A percentile compares a stretch with the other conserved stretches of the same genome.
These are phyloP conservation scores for Pleurotus giganteus DNA, from an alignment of 768 basidiomycete genomes.

Conservation along the genomic window DNA sequence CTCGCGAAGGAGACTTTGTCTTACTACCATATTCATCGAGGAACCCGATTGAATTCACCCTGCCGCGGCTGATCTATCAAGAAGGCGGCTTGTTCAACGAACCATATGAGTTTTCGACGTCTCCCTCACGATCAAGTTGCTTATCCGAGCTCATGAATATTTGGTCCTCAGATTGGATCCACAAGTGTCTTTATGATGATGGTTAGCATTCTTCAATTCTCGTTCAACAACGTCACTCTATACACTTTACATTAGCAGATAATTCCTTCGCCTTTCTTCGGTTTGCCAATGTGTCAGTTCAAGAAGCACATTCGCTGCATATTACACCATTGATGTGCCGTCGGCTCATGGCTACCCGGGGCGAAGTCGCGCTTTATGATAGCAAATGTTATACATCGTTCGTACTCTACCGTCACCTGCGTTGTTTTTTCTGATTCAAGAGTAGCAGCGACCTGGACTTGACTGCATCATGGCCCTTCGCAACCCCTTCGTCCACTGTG, in stretches of 20 bases:
- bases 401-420: constrained; percentile 12
- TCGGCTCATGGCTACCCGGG: constrained; percentile 45
- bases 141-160: constrained; percentile 79
- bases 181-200: constrained; percentile 63
- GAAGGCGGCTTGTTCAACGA: constrained; percentile 73
- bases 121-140: constrained; percentile 50
- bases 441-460: constrained; percentile 52
- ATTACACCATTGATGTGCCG: constrained; percentile 58
- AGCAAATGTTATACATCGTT: constrained; percentile 45
- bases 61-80: constrained; percentile 76
- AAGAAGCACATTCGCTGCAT: constrained; percentile 64
- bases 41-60: constrained; percentile 76
- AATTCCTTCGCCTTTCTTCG: constrained; percentile 81
- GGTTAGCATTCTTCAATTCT: constrained; percentile 37
- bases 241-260: constrained; percentile 21
- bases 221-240: neutral
- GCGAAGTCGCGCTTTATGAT: constrained; percentile 39
- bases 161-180: constrained; percentile 84
- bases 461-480: constrained; percentile 32
- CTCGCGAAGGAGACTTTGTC: constrained; percentile 85
- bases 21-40: constrained; percentile 81
- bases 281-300: constrained; percentile 58
- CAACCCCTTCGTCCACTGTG: constrained; percentile 34
- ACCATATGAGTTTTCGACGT: constrained; percentile 51
- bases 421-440: neutral